Evolutionary conservation across 2,329 filamentous ascomycete species (phyloP).

Genomic region (Ceratocystis cacaofunesta): DNA sequence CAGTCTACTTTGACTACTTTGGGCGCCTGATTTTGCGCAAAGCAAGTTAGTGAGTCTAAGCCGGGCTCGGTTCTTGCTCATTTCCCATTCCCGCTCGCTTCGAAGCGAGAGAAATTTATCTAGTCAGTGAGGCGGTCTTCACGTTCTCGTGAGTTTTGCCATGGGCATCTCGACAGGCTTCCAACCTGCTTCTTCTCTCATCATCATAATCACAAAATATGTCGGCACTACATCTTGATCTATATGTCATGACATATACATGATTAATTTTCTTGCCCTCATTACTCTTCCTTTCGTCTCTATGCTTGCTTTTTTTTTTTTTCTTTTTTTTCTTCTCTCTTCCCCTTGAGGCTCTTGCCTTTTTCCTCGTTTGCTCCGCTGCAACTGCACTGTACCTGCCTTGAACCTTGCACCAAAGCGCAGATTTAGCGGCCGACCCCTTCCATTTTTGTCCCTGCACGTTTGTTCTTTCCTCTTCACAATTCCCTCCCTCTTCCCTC

Average conservation of each 20-base stretch:
- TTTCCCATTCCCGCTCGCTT: slow-evolving; percentile 6
- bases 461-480: neutral
- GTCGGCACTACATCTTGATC: too few species aligned
- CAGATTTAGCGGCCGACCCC: slow-evolving; percentile 5
- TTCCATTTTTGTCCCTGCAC: slow-evolving; percentile 9
- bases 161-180: too few species aligned
- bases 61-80: neutral
- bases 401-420: slow-evolving; percentile 3
- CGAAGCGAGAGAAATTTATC: neutral
- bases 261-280: too few species aligned
- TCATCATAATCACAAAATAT: too few species aligned
- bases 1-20: neutral
- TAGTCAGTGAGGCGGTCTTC: too few species aligned
- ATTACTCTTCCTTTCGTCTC: neutral
- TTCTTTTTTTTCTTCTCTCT: neutral
- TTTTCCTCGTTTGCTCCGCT: neutral
- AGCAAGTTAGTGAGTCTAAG: neutral
- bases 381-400: slow-evolving; percentile 6
- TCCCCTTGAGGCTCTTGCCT: neutral
- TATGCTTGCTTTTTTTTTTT: neutral
- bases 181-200: too few species aligned
- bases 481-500: slow-evolving; percentile 2
- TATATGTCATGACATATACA: too few species aligned
- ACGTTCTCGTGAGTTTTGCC: too few species aligned
- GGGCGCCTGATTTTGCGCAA: neutral